Conservation (phyloP, 2,329 filamentous ascomycete genomes). For the Epichloe bromicola region DNA sequence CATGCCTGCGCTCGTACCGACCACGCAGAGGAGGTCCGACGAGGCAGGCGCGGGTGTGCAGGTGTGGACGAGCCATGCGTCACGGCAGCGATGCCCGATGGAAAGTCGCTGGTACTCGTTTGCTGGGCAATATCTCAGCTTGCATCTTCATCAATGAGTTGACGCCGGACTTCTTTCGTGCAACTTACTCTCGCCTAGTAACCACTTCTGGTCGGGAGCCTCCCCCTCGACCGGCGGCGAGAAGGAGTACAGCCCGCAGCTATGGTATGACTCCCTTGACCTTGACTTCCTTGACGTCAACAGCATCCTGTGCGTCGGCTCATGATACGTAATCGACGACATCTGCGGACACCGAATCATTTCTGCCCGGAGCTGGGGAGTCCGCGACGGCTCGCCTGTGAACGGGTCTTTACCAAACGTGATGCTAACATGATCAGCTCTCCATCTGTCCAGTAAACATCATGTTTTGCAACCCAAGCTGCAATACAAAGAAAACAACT, state of each 20-base stretch:
- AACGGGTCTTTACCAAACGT: slow-evolving; percentile 4
- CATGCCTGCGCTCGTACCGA: slow-evolving; percentile 37
- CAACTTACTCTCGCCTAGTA: slow-evolving; percentile 22
- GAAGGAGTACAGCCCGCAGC: slow-evolving; percentile 25
- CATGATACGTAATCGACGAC: slow-evolving; percentile 35
- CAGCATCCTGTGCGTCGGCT: slow-evolving; percentile 27
- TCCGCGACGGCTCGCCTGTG: not conserved
- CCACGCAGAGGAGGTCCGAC: slow-evolving; percentile 28
- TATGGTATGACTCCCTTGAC: slow-evolving; percentile 20
- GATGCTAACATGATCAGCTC: slow-evolving; percentile 4
- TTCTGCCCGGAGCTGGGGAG: slow-evolving; percentile 17
- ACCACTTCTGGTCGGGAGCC: slow-evolving; percentile 20
- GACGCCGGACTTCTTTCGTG: too few species aligned
- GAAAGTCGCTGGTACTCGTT: slow-evolving; percentile 20
- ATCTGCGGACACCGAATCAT: slow-evolving; percentile 26
- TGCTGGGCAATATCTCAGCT: slow-evolving; percentile 10
- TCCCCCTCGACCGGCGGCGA: slow-evolving; percentile 17
- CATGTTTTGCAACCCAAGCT: not conserved
- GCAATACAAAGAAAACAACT: not conserved
- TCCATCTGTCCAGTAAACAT: not conserved
- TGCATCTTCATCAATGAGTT: too few species aligned
- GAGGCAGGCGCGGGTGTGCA: slow-evolving; percentile 28
- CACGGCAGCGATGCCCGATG: slow-evolving; percentile 13
- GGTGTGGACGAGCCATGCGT: slow-evolving; percentile 24
- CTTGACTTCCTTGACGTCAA: slow-evolving; percentile 25